These are phyloP conservation scores for Xylaria arbuscula DNA, from an alignment of 2,329 filamentous ascomycete genomes.

Conservation along the genomic window DNA sequence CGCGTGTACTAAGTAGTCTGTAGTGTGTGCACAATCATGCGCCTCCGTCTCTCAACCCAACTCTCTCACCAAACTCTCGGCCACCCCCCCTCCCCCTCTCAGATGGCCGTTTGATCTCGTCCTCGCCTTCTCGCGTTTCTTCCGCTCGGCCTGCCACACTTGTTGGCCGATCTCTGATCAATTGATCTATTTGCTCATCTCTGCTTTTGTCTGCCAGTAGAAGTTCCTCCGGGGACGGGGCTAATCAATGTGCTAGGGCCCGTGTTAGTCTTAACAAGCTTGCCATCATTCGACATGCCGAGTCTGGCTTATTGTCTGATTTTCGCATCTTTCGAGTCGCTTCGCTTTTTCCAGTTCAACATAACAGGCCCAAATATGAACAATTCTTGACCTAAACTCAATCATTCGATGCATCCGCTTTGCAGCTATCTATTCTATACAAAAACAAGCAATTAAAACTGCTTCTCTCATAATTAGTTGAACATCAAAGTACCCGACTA, in stretches of 20 bases:
- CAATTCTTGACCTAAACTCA: conserved; percentile 29
- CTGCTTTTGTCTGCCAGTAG: conserved; percentile 14
- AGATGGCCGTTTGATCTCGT: conserved; percentile 36
- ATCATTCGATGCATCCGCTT: conserved; percentile 34
- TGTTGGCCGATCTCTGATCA: conserved; percentile 42
- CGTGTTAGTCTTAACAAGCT: conserved; percentile 39
- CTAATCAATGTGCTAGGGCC: conserved; percentile 26
- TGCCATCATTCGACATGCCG: conserved; percentile 24
- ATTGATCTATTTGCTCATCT: conserved; percentile 45
- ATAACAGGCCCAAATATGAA: conserved; percentile 38
- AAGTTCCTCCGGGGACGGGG: not conserved
- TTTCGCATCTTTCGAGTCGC: conserved; percentile 37
- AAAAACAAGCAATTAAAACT: conserved; percentile 2
- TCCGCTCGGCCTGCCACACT: conserved; percentile 41
- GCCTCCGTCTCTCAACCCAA: conserved; percentile 40
- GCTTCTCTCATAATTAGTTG: conserved; percentile 4
- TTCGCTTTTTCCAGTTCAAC: conserved; percentile 44
- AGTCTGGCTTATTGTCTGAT: conserved; percentile 33
- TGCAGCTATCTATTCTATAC: conserved; percentile 32
- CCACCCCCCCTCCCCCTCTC: conserved; percentile 40
- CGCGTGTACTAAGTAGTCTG: conserved; percentile 30
- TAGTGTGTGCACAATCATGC: conserved; percentile 42
- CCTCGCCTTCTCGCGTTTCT: conserved; percentile 46
- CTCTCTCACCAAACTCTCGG: conserved; percentile 44
- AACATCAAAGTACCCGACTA: not conserved